phyloP scores from a whole-genome alignment of 2,329 filamentous ascomycete species.

The Grosmannia penicillata region DNA sequence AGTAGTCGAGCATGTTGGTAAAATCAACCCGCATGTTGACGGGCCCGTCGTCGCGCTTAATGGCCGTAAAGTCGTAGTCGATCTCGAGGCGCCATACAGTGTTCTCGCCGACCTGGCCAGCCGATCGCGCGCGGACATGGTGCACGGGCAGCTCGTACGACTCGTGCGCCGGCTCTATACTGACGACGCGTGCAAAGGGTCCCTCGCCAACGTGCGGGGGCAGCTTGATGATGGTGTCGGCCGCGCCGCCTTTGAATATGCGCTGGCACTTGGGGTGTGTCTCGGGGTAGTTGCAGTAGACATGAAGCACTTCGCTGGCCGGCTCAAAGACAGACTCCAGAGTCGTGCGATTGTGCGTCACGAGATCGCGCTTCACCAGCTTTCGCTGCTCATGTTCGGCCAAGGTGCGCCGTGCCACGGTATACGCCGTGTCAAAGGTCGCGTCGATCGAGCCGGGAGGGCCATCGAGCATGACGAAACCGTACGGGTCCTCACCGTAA shows the following conservation, averaged over 20 bases:
- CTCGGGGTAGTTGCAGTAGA: background rate
- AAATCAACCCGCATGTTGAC: constrained; percentile 1
- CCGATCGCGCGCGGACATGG: background rate
- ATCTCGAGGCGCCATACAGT: background rate
- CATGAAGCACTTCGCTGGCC: background rate
- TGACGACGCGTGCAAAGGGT: background rate
- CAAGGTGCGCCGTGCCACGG: background rate
- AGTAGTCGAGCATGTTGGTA: background rate
- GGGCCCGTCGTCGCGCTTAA: background rate
- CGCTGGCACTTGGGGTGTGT: background rate
- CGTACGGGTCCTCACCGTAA: background rate
- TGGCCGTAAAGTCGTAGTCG: constrained; percentile 1
- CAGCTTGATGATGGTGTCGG: background rate
- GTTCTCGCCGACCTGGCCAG: background rate
- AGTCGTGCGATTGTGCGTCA: background rate
- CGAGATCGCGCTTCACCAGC: background rate
- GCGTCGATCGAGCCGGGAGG: background rate
- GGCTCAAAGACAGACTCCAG: background rate
- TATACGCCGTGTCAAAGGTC: background rate
- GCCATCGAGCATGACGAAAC: background rate
- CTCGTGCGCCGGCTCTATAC: background rate
- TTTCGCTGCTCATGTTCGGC: no score
- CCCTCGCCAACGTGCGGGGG: background rate
- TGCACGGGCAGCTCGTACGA: background rate
- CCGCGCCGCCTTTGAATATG: background rate